Percentiles rank a stretch among this genome's conserved stretches.
These are phyloP conservation scores for Paramyrothecium sp. DNA, from an alignment of 2,329 filamentous ascomycete species.

Conservation along the genomic window DNA sequence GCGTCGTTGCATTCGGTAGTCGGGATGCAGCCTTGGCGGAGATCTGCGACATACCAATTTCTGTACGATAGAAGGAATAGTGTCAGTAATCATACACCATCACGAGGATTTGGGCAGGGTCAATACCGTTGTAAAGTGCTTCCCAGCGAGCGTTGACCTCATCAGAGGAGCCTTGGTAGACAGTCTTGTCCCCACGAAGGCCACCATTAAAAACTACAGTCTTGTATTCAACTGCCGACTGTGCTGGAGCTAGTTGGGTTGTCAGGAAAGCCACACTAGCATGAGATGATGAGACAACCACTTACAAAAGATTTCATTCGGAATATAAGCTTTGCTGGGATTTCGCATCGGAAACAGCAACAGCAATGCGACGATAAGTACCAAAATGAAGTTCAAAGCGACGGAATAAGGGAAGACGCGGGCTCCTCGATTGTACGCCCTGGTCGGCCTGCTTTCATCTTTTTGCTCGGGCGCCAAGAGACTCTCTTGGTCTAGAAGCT, in stretches of 20 bases:
- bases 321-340: background rate
- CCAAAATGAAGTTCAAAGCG: too few species aligned
- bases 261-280: background rate
- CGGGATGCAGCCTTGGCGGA: slow-evolving; percentile 48
- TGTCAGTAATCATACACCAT: background rate
- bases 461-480: too few species aligned
- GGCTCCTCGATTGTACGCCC: too few species aligned
- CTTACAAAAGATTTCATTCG: background rate
- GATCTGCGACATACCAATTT: slow-evolving; percentile 58
- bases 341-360: too few species aligned
- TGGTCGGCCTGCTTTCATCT: too few species aligned
- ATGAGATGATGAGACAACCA: background rate
- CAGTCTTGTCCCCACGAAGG: slow-evolving; percentile 40
- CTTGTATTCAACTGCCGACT: slow-evolving; percentile 46
- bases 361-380: too few species aligned
- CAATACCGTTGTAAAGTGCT: slow-evolving; percentile 35
- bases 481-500: too few species aligned
- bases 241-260: slow-evolving; percentile 38
- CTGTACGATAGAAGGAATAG: background rate
- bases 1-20: slow-evolving; percentile 51
- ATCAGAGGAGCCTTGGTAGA: slow-evolving; percentile 51
- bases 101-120: background rate
- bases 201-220: slow-evolving; percentile 46
- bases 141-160: slow-evolving; percentile 57
- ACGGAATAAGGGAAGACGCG: too few species aligned